These are phyloP conservation scores for Colletotrichum musae DNA, from an alignment of 2,329 filamentous ascomycete genomes.

Conservation along the genomic window DNA sequence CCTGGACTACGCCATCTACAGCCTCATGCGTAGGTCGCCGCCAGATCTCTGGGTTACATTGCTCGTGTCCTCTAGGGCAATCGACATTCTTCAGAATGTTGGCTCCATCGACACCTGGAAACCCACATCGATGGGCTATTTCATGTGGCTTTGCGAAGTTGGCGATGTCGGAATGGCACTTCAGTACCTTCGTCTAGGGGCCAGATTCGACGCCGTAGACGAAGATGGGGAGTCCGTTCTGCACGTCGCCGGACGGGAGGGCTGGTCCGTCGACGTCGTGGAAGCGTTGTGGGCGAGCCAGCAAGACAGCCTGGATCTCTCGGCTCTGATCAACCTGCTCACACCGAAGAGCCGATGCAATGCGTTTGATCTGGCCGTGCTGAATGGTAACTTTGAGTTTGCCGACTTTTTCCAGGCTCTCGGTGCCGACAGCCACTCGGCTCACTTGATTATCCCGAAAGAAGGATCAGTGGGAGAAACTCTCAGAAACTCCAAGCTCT, in stretches of 20 bases:
- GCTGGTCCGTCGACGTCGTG: not conserved
- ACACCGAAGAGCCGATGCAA: not conserved
- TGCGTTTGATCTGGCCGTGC: not conserved
- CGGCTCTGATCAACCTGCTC: rapidly evolving
- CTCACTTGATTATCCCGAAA: not conserved
- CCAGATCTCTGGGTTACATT: not conserved
- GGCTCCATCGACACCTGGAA: not conserved
- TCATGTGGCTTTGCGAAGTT: not conserved
- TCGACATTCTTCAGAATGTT: not conserved
- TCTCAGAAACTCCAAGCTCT: no score
- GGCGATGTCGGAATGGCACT: not conserved
- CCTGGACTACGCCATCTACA: not conserved
- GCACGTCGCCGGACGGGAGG: rapidly evolving
- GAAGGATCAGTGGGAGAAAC: no score
- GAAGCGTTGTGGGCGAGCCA: not conserved
- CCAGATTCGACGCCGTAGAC: not conserved
- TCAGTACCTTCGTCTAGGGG: not conserved
- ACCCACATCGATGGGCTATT: not conserved
- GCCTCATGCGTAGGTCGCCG: not conserved
- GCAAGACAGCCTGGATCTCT: not conserved
- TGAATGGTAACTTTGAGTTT: not conserved
- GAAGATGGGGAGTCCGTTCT: not conserved
- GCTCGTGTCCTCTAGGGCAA: not conserved
- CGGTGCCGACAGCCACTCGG: not conserved
- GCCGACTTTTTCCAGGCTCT: not conserved